Evolutionary conservation across 768 basidiomycete species (phyloP).

Genomic region (Rubroboletus satanas): DNA sequence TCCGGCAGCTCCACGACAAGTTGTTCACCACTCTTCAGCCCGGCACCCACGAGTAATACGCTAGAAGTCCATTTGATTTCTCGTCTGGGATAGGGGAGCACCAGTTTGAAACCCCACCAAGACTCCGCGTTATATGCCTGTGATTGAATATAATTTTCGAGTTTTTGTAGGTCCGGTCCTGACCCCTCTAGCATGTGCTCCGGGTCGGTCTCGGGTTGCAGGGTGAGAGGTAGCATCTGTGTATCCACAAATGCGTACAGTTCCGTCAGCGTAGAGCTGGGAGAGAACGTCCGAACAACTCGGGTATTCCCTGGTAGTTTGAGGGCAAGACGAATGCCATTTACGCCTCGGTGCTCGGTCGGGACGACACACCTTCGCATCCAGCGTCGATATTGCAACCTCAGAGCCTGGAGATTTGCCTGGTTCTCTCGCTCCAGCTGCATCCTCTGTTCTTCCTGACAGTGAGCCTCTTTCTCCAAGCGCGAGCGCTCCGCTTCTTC

Average conservation of each 20-base stretch:
- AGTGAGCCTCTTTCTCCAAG: conserved; percentile 28
- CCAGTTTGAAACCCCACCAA: conserved; percentile 76
- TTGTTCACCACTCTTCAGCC: conserved; percentile 56
- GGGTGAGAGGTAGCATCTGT: conserved; percentile 45
- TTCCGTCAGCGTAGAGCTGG: conserved; percentile 48
- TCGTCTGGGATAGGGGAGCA: conserved; percentile 64
- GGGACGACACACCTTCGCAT: conserved; percentile 47
- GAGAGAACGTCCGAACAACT: conserved; percentile 53
- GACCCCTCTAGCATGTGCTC: conserved; percentile 36
- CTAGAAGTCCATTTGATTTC: conserved; percentile 51
- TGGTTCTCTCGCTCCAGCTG: conserved; percentile 37
- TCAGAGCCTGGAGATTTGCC: conserved; percentile 32
- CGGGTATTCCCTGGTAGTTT: conserved; percentile 56
- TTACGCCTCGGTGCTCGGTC: conserved; percentile 21
- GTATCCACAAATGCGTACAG: conserved; percentile 75
- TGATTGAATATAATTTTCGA: conserved; percentile 35
- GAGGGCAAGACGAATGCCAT: conserved; percentile 45
- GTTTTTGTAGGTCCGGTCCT: conserved; percentile 32
- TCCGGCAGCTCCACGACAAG: conserved; percentile 55
- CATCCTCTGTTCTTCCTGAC: conserved; percentile 34
- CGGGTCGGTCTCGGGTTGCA: conserved; percentile 41
- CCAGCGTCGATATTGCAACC: conserved; percentile 59
- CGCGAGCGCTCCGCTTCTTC: conserved; percentile 34
- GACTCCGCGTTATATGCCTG: conserved; percentile 28
- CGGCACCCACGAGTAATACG: conserved; percentile 41